Base-by-base conservation (phyloP, 345 rosid species). In the Eucalyptus virginea region DNA sequence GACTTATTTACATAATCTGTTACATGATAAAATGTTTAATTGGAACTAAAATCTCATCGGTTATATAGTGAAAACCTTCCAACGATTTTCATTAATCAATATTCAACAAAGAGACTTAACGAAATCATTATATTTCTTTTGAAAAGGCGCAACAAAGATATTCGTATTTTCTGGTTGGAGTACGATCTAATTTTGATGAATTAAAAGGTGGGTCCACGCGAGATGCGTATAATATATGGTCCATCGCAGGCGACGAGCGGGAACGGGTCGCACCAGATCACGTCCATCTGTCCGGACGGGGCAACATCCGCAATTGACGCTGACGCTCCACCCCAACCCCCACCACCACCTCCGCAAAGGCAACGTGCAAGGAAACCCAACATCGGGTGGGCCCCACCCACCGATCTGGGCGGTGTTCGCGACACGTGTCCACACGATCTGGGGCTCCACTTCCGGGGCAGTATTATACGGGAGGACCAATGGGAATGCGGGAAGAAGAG, bases 1-100 rank as follows among this genome's bases (percentile, higher is more conserved):
- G 5, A n/a, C 6, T 4, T 65, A 7, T 32, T 16, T 24, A 24
- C 2, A 12, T n/a, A n/a, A 65, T 65, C 2, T 7, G 1, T 8
- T 7, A 16, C 10, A 1, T 0, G 21, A 65, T n/a, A n/a, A 65
- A n/a, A n/a, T 15, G 37, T 32, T 4, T 32, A n/a, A 18, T 10
- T 34, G 7, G 37, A 34, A 10, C 81, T 69, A 34, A 34, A 69
- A 69, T 5, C 81, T 34, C 11, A 37, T 18, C 0, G 4, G 26
- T 34, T 37, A 18, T 34, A 18, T 3, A 11, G 12, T 5, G 26
- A 37, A 72, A 37, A 37, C 15, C 81, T 37, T 37, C 15, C 45
- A 18, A 34, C 13, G 8, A 18, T 69, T 10, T 10, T 69, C 81
- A 34, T 69, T 34, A 5, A 32, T 69, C 42, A 19, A 32, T 5